Base-by-base conservation (phyloP, 192 early-diverging fungal species). In the Gamsiella multidivaricata region DNA sequence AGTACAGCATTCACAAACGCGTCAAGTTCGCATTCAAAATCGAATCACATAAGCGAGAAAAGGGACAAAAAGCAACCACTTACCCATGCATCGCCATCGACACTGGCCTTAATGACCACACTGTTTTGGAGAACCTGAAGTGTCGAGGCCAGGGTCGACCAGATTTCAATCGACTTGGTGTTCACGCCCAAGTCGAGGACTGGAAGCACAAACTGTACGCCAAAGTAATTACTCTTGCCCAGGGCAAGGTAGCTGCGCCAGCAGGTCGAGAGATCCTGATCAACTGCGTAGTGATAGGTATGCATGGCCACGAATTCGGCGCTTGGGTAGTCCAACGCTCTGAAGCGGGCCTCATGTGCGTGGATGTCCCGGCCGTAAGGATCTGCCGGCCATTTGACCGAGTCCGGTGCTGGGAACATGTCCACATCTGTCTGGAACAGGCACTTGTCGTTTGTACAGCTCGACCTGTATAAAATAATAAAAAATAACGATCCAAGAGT, bases 381-480 rank as follows among this genome's bases (percentile, higher is more conserved):
- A 28, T 67, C 65, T 11, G 41, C 28, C 2, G 65, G 61, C 69
- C 84, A 76, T 51, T 81, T 72, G 14, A 88, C 65, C 8, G 25
- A 18, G 2, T 74, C 73, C 34, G 85, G 85, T 20, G 28, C 17
- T 34, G 84, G 85, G 54, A 86, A 85, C 50, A 83, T 76, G 53
- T 81, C 83, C n/a, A 81, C 73, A 51, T 72, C 84, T n/a, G 85
- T 87, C 20, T 80, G 69, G 31, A 88, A 86, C 34, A 88, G 73
- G 42, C 85, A 86, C 54, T 81, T 83, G 56, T 85, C 85, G 33
- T 86, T 85, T 32, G 59, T 33, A 43, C 85, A 86, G 20, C 83
- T 76, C 17, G 86, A 81, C 61, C 85, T 87, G n/a, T n/a, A n/a
- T n/a, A n/a, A n/a, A n/a, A n/a, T n/a, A n/a, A n/a, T n/a, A n/a